A percentile compares a stretch with the other conserved stretches of the same genome.
phyloP scores from a whole-genome alignment of 2,329 filamentous ascomycete genomes.

The Phialocephala subalpina region DNA sequence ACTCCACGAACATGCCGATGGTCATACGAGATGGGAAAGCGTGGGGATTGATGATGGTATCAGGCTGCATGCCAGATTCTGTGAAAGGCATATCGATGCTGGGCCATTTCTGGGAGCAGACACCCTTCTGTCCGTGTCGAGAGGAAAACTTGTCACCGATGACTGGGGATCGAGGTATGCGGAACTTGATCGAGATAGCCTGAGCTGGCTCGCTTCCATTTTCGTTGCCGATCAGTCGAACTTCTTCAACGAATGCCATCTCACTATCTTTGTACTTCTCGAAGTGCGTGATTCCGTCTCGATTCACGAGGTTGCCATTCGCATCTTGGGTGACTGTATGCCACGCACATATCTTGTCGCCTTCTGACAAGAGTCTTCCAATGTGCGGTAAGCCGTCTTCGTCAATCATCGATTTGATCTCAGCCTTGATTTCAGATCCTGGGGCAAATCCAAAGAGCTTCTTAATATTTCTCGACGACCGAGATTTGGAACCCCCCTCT shows the following conservation, averaged over 20 bases:
- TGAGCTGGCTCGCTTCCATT: constrained; percentile 84
- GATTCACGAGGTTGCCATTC: constrained; percentile 80
- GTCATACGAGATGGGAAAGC: constrained; percentile 99
- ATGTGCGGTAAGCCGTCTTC: constrained; percentile 87
- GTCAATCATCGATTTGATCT: constrained; percentile 78
- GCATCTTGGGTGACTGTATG: constrained; percentile 87
- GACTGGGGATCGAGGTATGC: constrained; percentile 86
- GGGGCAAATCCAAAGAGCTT: constrained; percentile 94
- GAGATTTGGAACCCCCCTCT: constrained; percentile 74
- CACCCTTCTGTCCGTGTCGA: constrained; percentile 97
- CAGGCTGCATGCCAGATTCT: constrained; percentile 94
- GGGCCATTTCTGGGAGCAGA: constrained; percentile 95
- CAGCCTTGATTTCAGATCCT: constrained; percentile 70
- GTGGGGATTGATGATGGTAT: constrained; percentile 99
- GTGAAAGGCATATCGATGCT: constrained; percentile 94
- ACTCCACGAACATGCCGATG: constrained; percentile 99
- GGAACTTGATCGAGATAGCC: constrained; percentile 90
- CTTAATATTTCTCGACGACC: constrained; percentile 72
- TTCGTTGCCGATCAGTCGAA: constrained; percentile 88
- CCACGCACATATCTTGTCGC: constrained; percentile 87
- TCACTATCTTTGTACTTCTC: constrained; percentile 96
- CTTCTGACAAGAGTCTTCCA: constrained; percentile 79
- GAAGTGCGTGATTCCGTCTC: constrained; percentile 85
- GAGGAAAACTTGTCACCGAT: constrained; percentile 99
- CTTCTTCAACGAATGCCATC: constrained; percentile 88